These are phyloP conservation scores for Aureobasidium sp. DNA, from an alignment of 2,329 filamentous ascomycete genomes.

Conservation along the genomic window DNA sequence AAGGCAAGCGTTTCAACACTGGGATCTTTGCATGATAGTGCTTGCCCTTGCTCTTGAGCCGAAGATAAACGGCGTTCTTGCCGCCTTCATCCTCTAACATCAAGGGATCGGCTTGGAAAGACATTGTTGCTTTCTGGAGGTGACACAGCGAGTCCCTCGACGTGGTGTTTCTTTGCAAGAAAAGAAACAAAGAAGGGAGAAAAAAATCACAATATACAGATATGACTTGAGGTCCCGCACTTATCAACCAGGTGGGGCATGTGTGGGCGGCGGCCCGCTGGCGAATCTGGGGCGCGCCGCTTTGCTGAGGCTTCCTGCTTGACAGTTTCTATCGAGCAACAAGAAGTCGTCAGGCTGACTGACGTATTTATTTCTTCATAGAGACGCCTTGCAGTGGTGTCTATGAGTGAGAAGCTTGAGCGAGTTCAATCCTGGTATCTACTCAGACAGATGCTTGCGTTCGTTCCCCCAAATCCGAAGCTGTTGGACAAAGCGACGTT, in stretches of 20 bases:
- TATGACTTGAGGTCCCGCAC: neutral
- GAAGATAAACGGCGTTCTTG: conserved; percentile 12
- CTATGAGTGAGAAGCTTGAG: neutral
- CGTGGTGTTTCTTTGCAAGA: neutral
- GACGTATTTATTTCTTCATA: neutral
- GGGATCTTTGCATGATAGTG: conserved; percentile 47
- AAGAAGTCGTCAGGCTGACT: neutral
- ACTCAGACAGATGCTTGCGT: conserved; percentile 78
- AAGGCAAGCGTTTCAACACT: conserved; percentile 49
- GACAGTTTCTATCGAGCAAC: conserved; percentile 8
- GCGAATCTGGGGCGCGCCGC: neutral
- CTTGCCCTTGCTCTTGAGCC: conserved; percentile 32
- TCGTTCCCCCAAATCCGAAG: conserved; percentile 96
- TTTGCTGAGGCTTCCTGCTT: neutral
- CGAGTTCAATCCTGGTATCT: conserved; percentile 27
- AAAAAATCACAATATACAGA: neutral
- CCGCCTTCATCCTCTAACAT: conserved; percentile 2
- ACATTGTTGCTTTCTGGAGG: neutral
- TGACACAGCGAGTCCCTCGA: neutral
- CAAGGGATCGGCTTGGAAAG: neutral
- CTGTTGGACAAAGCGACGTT: conserved; percentile 82
- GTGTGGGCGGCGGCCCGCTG: neutral
- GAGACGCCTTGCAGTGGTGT: neutral
- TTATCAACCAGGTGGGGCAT: conserved; percentile 11
- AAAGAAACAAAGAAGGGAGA: neutral